These are phyloP conservation scores for Panicum virgatum DNA, from an alignment of 202 grass and related monocot species.

Conservation along the genomic window DNA sequence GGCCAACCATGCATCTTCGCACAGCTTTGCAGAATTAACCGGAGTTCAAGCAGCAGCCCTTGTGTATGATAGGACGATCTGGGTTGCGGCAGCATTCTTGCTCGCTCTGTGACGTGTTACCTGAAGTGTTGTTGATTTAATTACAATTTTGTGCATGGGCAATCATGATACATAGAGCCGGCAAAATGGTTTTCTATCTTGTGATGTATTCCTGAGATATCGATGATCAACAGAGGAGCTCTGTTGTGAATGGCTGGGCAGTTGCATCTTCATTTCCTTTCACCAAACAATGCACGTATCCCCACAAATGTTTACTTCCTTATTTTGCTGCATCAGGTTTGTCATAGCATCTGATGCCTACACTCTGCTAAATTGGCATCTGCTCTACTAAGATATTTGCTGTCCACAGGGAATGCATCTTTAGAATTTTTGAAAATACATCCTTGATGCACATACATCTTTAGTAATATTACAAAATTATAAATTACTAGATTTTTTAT, in stretches of 20 bases:
- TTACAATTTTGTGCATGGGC: constrained; percentile 21
- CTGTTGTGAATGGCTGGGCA: neutral
- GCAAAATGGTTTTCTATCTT: neutral
- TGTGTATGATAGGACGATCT: constrained; percentile 35
- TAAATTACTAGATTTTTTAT: too few species aligned
- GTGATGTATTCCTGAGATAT: neutral
- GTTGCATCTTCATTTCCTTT: too few species aligned
- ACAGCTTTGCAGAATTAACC: neutral
- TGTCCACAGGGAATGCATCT: too few species aligned
- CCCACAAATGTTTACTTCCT: too few species aligned
- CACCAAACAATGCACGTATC: neutral
- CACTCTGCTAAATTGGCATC: too few species aligned
- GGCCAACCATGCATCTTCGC: neutral
- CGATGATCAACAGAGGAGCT: constrained; percentile 3
- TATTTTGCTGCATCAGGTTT: too few species aligned
- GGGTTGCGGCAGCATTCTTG: constrained; percentile 27
- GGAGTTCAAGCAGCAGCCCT: constrained; percentile 37
- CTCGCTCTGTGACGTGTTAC: neutral
- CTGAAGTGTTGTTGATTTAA: constrained; percentile 24
- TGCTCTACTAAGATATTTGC: too few species aligned
- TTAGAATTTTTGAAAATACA: too few species aligned
- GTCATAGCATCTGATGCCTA: too few species aligned
- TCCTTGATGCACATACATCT: too few species aligned
- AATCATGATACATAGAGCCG: neutral
- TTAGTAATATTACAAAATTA: too few species aligned